phyloP scores from a whole-genome alignment of 305 asterid genomes.

The Solanum hybrid region DNA sequence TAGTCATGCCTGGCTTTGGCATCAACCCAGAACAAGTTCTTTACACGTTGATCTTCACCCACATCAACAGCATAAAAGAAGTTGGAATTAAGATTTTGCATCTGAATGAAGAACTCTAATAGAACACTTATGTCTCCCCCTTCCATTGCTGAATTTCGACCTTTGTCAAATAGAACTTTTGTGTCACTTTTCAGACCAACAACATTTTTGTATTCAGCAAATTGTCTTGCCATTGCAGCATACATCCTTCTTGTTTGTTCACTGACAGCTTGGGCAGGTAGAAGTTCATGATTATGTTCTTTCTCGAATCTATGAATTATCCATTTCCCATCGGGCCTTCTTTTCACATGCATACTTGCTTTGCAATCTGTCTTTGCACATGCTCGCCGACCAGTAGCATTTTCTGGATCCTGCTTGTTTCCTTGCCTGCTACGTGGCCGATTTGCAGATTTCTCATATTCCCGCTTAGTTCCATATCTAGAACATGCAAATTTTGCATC shows the following conservation, averaged over 20 bases:
- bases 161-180: slow-evolving; percentile 63
- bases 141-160: slow-evolving; percentile 54
- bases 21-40: slow-evolving; percentile 74
- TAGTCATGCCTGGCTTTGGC: slow-evolving; percentile 90
- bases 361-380: slow-evolving; percentile 94
- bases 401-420: slow-evolving; percentile 68
- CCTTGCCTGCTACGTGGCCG: slow-evolving; percentile 86
- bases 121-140: slow-evolving; percentile 43
- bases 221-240: slow-evolving; percentile 88
- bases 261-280: slow-evolving; percentile 94
- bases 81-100: slow-evolving; percentile 70
- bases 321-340: slow-evolving; percentile 91
- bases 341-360: slow-evolving; percentile 95
- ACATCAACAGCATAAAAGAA: slow-evolving; percentile 76
- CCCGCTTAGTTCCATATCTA: slow-evolving; percentile 83
- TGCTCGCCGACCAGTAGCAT: slow-evolving; percentile 83
- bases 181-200: slow-evolving; percentile 68
- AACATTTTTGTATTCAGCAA: slow-evolving; percentile 81
- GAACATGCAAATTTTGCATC: slow-evolving; percentile 86
- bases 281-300: slow-evolving; percentile 87
- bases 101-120: slow-evolving; percentile 61
- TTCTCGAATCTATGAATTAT: slow-evolving; percentile 86
- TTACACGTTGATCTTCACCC: slow-evolving; percentile 68
- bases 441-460: slow-evolving; percentile 70
- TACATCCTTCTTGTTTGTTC: slow-evolving; percentile 92